A percentile compares a stretch with the other conserved stretches of the same genome.
These are phyloP conservation scores for Vitis rotundifolia DNA, from an alignment of 164 flowering plant species.

Conservation along the genomic window DNA sequence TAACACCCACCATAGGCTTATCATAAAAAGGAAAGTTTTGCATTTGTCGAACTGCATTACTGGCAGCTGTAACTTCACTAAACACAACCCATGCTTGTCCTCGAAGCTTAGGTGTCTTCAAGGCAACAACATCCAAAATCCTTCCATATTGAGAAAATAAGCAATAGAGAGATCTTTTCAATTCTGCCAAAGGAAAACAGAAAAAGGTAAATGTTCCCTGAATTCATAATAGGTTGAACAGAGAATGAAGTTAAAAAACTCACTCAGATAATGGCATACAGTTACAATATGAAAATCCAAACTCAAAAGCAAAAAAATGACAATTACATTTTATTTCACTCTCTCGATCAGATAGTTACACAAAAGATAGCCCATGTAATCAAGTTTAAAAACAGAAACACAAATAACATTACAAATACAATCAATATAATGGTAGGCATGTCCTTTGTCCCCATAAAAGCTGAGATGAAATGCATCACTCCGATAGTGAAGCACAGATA, in stretches of 20 bases:
- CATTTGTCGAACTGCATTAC: constrained; percentile 96
- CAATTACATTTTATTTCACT: not conserved
- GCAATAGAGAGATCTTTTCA: constrained; percentile 87
- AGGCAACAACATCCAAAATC: constrained; percentile 87
- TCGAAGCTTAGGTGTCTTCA: constrained; percentile 86
- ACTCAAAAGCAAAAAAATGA: not conserved
- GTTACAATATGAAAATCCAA: not conserved
- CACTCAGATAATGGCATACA: no score
- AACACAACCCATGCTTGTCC: constrained; percentile 98
- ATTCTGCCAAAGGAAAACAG: constrained; percentile 49
- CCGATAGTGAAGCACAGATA: not conserved
- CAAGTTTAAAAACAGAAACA: not conserved
- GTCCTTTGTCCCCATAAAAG: not conserved
- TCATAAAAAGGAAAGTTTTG: constrained; percentile 94
- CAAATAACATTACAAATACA: not conserved
- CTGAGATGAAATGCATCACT: not conserved
- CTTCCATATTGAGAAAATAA: constrained; percentile 95
- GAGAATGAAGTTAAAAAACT: not conserved
- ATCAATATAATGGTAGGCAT: not conserved
- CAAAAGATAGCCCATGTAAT: not conserved
- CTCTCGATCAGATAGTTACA: not conserved
- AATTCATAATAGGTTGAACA: not conserved
- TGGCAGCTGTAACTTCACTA: constrained; percentile 90
- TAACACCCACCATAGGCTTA: constrained; percentile 74
- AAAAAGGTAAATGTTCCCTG: not conserved